Percentiles rank a stretch among this genome's conserved stretches.
phyloP scores from a whole-genome alignment of 345 rosid species.

The Melaleuca quinquenervia region DNA sequence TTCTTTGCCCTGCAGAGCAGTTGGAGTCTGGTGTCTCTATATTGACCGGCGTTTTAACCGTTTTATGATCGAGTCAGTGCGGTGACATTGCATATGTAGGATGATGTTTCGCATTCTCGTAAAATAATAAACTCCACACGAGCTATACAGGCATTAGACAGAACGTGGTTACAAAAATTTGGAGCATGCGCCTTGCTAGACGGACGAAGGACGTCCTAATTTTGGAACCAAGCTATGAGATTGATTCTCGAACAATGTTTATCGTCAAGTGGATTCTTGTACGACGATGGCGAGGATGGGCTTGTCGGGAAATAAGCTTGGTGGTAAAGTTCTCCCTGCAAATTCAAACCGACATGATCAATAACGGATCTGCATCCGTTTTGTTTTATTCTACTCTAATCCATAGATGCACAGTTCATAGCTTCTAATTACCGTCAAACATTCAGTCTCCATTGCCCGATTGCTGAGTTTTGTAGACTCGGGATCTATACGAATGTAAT shows the following conservation, averaged over 20 bases:
- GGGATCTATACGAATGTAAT: not conserved
- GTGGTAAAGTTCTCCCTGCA: rapidly evolving
- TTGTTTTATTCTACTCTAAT: not conserved
- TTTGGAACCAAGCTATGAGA: not conserved
- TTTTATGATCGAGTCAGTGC: not conserved
- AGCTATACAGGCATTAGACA: not conserved
- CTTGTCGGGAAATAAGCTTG: not conserved
- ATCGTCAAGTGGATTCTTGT: not conserved
- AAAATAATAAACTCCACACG: too few species aligned
- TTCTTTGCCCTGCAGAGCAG: not conserved
- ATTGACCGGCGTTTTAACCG: not conserved
- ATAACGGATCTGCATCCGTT: not conserved
- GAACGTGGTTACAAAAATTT: not conserved
- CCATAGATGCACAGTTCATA: not conserved
- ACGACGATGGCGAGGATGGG: not conserved
- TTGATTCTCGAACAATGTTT: not conserved
- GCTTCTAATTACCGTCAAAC: rapidly evolving
- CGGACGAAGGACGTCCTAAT: too few species aligned
- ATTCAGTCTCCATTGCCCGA: too few species aligned
- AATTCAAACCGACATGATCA: not conserved
- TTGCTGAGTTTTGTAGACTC: not conserved
- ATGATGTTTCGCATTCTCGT: not conserved
- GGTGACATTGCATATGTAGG: not conserved
- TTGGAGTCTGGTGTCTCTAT: not conserved
- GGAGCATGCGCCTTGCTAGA: not conserved